phyloP scores from a whole-genome alignment of 2,329 filamentous ascomycete species.

The Bipolaris sorokiniana region DNA sequence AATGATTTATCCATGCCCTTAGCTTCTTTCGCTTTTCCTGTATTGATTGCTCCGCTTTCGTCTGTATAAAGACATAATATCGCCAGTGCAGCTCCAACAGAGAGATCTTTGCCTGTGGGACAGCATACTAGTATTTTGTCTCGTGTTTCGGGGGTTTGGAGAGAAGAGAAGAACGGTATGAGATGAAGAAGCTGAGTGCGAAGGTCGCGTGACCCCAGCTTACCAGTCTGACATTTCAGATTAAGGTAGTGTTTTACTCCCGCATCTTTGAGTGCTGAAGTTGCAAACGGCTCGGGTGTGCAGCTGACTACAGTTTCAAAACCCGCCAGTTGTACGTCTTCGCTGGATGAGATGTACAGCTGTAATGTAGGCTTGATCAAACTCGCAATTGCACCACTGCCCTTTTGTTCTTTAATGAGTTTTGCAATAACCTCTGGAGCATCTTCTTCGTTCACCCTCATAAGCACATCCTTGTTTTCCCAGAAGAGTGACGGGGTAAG shows the following conservation, averaged over 20 bases:
- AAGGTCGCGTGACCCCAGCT: constrained; percentile 83
- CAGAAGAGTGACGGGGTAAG: constrained; percentile 83
- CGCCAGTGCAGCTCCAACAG: constrained; percentile 77
- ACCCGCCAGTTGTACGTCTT: constrained; percentile 45
- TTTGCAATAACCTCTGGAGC: constrained; percentile 59
- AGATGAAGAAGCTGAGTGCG: constrained; percentile 71
- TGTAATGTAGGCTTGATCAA: constrained; percentile 51
- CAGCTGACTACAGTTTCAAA: constrained; percentile 54
- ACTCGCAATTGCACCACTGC: constrained; percentile 37
- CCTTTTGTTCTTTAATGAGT: constrained; percentile 43
- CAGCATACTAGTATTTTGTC: constrained; percentile 64
- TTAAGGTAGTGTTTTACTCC: constrained; percentile 56
- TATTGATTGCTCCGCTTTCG: constrained; percentile 59
- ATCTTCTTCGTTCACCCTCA: constrained; percentile 70
- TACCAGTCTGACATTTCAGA: constrained; percentile 72
- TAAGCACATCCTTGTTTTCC: constrained; percentile 66
- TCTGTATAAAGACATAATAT: constrained; percentile 76
- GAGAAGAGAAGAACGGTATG: constrained; percentile 56
- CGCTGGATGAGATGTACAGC: constrained; percentile 51
- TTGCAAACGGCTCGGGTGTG: constrained; percentile 50
- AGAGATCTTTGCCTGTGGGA: constrained; percentile 78
- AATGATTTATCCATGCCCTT: constrained; percentile 69
- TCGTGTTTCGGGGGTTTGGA: not conserved
- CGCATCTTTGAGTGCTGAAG: constrained; percentile 10
- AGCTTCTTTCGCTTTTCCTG: constrained; percentile 1